phyloP scores from a whole-genome alignment of 1,139 yeast genomes.

The Candida sanyaensis region DNA sequence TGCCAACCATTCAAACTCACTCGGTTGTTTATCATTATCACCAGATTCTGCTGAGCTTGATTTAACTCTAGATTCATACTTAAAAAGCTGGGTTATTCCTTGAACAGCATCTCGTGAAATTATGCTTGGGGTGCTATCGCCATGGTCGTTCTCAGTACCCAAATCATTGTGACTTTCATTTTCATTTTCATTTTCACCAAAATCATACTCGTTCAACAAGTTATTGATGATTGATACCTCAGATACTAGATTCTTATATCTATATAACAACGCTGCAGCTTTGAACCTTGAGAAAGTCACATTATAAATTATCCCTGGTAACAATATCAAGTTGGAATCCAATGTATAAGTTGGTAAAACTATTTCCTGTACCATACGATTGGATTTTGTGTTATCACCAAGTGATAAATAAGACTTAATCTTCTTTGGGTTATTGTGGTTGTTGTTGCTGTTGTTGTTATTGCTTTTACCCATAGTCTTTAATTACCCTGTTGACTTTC shows the following conservation, averaged over 20 bases:
- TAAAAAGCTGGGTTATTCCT: constrained; percentile 35
- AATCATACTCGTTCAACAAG: constrained; percentile 37
- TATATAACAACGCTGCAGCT: constrained; percentile 49
- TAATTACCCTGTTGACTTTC: background rate
- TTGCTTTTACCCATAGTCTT: background rate
- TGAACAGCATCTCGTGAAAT: constrained; percentile 37
- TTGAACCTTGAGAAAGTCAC: constrained; percentile 51
- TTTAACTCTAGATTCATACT: constrained; percentile 20
- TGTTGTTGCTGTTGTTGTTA: background rate
- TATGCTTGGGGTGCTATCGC: constrained; percentile 18
- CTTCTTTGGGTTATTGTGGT: too few species aligned
- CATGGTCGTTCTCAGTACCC: background rate
- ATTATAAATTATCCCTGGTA: constrained; percentile 64
- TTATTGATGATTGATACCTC: constrained; percentile 32
- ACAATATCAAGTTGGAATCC: constrained; percentile 49
- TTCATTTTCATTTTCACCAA: constrained; percentile 13
- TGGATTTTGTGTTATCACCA: background rate
- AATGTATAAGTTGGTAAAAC: constrained; percentile 42
- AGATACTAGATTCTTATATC: constrained; percentile 33
- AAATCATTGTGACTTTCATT: background rate
- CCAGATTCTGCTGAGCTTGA: constrained; percentile 2
- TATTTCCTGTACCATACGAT: constrained; percentile 11
- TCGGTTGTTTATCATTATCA: background rate
- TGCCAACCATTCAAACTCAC: constrained; percentile 40
- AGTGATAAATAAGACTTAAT: too few species aligned